Evolutionary conservation across 371 early-diverging fungal genomes (phyloP).

Genomic region (Mucor saturninus): DNA sequence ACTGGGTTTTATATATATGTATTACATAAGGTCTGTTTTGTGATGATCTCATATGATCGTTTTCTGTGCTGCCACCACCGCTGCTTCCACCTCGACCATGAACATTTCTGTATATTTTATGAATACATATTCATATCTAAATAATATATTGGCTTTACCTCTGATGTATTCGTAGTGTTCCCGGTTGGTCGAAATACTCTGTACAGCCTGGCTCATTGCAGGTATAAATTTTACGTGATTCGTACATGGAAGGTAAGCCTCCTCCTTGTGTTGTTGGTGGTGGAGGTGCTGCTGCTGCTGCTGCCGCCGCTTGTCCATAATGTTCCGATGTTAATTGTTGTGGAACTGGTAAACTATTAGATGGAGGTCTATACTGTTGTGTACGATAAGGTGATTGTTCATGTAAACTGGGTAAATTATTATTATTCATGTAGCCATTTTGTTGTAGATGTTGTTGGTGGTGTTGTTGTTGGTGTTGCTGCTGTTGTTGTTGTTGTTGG

Average conservation of each 20-base stretch:
- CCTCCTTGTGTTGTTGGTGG: not conserved
- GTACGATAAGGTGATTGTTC: slow-evolving; percentile 18
- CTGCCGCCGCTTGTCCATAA: not conserved
- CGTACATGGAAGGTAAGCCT: slow-evolving; percentile 14
- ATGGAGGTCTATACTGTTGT: slow-evolving; percentile 9
- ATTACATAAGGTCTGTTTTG: slow-evolving; percentile 31
- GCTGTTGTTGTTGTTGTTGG: not conserved
- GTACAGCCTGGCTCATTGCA: slow-evolving; percentile 28
- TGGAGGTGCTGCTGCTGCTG: no score
- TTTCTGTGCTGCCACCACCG: slow-evolving; percentile 9
- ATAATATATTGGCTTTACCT: slow-evolving; percentile 15
- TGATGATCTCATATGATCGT: slow-evolving; percentile 8
- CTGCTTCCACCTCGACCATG: slow-evolving; percentile 16
- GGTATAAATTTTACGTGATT: slow-evolving; percentile 27
- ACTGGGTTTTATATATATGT: no score
- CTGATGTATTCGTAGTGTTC: slow-evolving; percentile 28
- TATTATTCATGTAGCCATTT: slow-evolving; percentile 8
- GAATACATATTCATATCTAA: not conserved
- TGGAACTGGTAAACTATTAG: not conserved
- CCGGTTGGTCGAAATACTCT: slow-evolving; percentile 24
- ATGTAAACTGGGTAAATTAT: slow-evolving; percentile 19
- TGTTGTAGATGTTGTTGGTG: not conserved
- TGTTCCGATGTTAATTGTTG: slow-evolving; percentile 8
- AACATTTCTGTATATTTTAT: slow-evolving; percentile 10
- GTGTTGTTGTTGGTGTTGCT: slow-evolving; percentile 1